phyloP scores from a whole-genome alignment of 2,329 filamentous ascomycete species.

The Truncatella angustata region DNA sequence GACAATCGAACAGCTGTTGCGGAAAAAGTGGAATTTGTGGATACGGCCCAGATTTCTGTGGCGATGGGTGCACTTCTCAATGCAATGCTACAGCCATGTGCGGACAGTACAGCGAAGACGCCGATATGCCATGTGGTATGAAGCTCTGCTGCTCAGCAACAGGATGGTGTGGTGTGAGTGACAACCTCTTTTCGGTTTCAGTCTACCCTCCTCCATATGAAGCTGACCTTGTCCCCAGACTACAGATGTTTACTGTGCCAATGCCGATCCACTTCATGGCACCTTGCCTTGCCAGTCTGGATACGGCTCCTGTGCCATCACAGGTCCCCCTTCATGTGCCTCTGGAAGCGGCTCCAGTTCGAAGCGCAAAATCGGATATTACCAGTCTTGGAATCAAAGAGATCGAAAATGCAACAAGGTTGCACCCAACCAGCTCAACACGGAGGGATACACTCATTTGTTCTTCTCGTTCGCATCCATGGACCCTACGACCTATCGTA shows the following conservation, averaged over 20 bases:
- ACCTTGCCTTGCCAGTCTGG: neutral
- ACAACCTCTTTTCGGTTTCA: neutral
- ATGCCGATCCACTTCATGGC: neutral
- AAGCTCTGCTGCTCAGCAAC: constrained; percentile 21
- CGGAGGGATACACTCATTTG: constrained; percentile 33
- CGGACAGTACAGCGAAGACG: neutral
- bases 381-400: constrained; percentile 22
- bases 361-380: constrained; percentile 28
- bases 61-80: neutral
- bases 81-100: neutral
- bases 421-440: constrained; percentile 35
- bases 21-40: neutral
- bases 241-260: neutral
- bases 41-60: neutral
- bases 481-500: constrained; percentile 23
- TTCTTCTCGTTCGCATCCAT: constrained; percentile 34
- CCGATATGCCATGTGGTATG: neutral
- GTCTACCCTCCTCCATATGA: neutral
- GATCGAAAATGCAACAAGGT: constrained; percentile 30
- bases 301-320: constrained; percentile 4
- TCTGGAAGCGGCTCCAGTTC: constrained; percentile 3
- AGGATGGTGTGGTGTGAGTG: neutral
- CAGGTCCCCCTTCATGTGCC: constrained; percentile 4
- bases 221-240: neutral
- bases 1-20: too few species aligned